Conservation (phyloP, 768 basidiomycete species). For the Trametes punicea region DNA sequence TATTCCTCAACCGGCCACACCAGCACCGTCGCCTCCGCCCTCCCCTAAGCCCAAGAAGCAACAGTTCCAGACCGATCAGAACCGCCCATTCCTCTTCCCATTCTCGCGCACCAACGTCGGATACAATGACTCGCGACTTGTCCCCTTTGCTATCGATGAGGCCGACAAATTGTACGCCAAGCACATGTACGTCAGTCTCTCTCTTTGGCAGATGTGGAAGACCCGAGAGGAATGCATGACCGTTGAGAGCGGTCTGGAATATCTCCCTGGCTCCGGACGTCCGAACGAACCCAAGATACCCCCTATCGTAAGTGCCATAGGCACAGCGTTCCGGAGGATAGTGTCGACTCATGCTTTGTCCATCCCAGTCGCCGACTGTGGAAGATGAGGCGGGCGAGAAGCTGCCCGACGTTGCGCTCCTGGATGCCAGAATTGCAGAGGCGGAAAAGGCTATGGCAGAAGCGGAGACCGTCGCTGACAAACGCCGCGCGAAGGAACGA, state of each 20-base stretch:
- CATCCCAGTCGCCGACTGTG: conserved; percentile 13
- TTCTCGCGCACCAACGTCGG: conserved; percentile 70
- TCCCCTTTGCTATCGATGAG: conserved; percentile 95
- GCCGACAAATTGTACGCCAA: conserved; percentile 86
- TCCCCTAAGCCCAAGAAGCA: conserved; percentile 95
- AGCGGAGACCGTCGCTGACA: conserved; percentile 50
- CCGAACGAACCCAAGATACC: conserved; percentile 44
- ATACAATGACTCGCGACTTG: conserved; percentile 56
- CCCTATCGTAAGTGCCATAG: conserved; percentile 29
- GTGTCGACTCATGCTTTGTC: background rate
- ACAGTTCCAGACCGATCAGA: conserved; percentile 97
- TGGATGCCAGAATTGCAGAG: conserved; percentile 75
- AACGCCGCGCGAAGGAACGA: conserved; percentile 60
- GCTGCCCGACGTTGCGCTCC: conserved; percentile 66
- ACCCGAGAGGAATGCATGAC: conserved; percentile 94
- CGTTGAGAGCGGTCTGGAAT: conserved; percentile 86
- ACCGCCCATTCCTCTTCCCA: conserved; percentile 90
- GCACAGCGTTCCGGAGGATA: conserved; percentile 22
- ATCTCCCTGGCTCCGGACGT: conserved; percentile 66
- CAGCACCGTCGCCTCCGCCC: conserved; percentile 83
- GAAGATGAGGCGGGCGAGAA: conserved; percentile 64
- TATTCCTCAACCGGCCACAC: conserved; percentile 73
- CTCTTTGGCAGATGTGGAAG: conserved; percentile 92
- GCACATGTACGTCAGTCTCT: conserved; percentile 87
- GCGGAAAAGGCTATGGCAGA: conserved; percentile 48